phyloP scores from a whole-genome alignment of 345 rosid species.

The Acer campestre region DNA sequence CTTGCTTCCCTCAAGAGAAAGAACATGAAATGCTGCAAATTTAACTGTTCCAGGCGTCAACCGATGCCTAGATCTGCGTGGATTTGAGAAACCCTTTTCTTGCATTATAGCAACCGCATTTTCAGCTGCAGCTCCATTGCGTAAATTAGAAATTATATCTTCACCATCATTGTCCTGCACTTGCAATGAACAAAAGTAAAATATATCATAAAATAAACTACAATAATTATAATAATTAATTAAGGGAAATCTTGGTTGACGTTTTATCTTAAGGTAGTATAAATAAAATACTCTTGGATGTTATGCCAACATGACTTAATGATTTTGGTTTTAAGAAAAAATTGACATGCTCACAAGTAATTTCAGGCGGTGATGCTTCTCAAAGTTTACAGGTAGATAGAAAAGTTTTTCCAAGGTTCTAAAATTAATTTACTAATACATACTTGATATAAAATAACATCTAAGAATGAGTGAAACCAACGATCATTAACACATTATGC shows the following conservation, averaged over 20 bases:
- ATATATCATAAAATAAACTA: not conserved
- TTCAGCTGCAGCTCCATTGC: constrained; percentile 81
- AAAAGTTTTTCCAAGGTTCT: not conserved
- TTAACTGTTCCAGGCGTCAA: constrained; percentile 96
- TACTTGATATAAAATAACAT: not conserved
- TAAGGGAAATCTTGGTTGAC: not conserved
- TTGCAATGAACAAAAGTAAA: not conserved
- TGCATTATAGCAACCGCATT: constrained; percentile 87
- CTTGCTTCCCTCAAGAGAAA: constrained; percentile 74
- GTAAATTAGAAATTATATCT: constrained; percentile 66
- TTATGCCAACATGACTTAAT: not conserved
- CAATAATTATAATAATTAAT: not conserved
- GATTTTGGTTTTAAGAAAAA: not conserved
- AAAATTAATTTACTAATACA: not conserved
- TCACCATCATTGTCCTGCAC: constrained; percentile 67
- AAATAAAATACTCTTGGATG: not conserved
- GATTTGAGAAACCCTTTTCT: constrained; percentile 74
- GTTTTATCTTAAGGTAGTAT: not conserved
- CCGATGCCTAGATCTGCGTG: constrained; percentile 85
- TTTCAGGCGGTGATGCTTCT: not conserved
- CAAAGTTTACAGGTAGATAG: not conserved
- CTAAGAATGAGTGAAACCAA: not conserved
- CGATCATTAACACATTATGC: not conserved
- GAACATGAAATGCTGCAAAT: constrained; percentile 89
- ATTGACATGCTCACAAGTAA: not conserved